Base-by-base conservation (phyloP, 140 eudicot species). In the Flaveria floridana region DNA sequence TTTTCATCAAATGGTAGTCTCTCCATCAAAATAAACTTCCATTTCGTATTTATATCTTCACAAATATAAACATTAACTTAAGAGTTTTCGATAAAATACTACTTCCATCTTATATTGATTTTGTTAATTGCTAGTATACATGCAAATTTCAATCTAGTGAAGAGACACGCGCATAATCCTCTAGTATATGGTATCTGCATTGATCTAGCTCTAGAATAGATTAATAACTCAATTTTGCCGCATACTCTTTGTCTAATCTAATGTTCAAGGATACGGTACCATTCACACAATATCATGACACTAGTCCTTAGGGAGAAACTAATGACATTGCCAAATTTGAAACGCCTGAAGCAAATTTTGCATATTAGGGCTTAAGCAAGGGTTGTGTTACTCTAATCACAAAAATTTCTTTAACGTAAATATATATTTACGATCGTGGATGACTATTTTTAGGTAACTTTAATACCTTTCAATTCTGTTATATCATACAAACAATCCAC, bases 401-500 rank as follows among this genome's bases (percentile, higher is more conserved):
- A 64, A 64, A 15, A 12, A 7, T 18, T 56, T 56, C 13, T 16
- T 19, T 56, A 19, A n/a, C 5, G 6, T 5, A 11, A 8, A 3
- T 34, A 16, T 65, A 23, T 65, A 34, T 14, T 2, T 28, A 28
- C 4, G 34, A 28, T 28, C 34, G 4, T 30, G 37, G 16, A 39
- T 18, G 53, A 6, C 52, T 39, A 30, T 30, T 18, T 66, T 41
- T 66, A 10, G 53, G 53, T 39, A 9, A 30, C 37, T 30, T 30
- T 30, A 30, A 3, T 30, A 30, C 37, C 37, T 30, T 30, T 30
- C 6, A 30, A 30, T 30, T 30, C 37, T 4, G 6, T 30, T 63
- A 63, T 23, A 63, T 28, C 46, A 63, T 44, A 63, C 46, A 14
- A 52, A 28, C 4, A 63, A 63, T 6, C 68, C 16, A 63, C 68